These are phyloP conservation scores for Scheffersomyces segobiensis DNA, from an alignment of 1,139 yeast genomes.

Conservation along the genomic window DNA sequence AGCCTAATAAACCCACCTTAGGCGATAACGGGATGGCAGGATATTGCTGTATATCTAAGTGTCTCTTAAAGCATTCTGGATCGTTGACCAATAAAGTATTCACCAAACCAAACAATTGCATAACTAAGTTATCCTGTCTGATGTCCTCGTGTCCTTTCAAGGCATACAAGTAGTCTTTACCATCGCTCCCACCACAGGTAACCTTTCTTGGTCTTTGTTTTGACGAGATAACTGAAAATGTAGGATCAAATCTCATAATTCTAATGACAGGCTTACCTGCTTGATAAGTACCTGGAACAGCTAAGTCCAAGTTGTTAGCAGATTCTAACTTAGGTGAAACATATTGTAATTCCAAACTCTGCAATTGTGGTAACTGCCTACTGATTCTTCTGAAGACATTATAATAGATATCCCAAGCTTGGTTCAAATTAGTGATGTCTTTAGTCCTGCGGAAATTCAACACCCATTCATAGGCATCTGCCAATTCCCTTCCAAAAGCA, in stretches of 20 bases:
- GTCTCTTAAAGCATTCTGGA: slow-evolving; percentile 95
- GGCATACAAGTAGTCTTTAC: slow-evolving; percentile 77
- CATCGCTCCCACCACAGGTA: slow-evolving; percentile 83
- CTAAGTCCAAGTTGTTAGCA: slow-evolving; percentile 79
- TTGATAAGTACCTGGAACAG: slow-evolving; percentile 90
- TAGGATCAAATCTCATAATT: slow-evolving; percentile 77
- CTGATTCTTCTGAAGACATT: slow-evolving; percentile 90
- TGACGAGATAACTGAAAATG: slow-evolving; percentile 85
- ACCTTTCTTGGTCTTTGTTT: slow-evolving; percentile 93
- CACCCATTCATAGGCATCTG: slow-evolving; percentile 94
- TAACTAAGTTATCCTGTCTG: slow-evolving; percentile 94
- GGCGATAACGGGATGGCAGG: slow-evolving; percentile 96
- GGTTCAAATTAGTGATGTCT: slow-evolving; percentile 86
- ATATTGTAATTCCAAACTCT: slow-evolving; percentile 84
- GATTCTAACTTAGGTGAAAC: slow-evolving; percentile 88
- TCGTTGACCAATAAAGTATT: slow-evolving; percentile 87
- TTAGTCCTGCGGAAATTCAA: slow-evolving; percentile 79
- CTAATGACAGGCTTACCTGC: slow-evolving; percentile 81
- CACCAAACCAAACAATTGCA: slow-evolving; percentile 96
- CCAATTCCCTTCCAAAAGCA: slow-evolving; percentile 89
- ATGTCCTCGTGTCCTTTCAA: slow-evolving; percentile 98
- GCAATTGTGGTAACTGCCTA: slow-evolving; percentile 84
- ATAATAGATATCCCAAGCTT: slow-evolving; percentile 97
- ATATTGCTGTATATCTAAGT: slow-evolving; percentile 86
- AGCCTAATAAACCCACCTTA: slow-evolving; percentile 91